Percentiles rank a stretch among this genome's conserved stretches.
Conservation (phyloP, 2,329 filamentous ascomycete genomes). For the Aspergillus flavus region DNA sequence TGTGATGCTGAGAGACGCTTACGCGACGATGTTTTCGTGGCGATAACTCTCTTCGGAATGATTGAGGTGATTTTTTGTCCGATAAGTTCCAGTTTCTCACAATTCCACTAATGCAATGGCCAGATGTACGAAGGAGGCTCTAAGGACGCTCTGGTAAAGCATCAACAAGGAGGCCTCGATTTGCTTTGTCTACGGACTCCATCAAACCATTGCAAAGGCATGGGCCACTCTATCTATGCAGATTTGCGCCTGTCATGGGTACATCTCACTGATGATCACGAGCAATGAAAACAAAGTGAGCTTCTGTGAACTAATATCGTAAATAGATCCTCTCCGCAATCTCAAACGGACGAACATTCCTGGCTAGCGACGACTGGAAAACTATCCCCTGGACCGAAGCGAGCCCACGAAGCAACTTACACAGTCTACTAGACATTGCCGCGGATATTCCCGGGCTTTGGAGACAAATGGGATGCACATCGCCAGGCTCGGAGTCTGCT, state of each 20-base stretch:
- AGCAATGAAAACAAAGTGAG: neutral
- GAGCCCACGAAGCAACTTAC: neutral
- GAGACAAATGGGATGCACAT: neutral
- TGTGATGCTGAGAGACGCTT: neutral
- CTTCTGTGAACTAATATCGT: neutral
- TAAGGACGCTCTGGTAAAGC: neutral
- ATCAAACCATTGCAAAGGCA: neutral
- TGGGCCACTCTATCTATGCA: constrained; percentile 2
- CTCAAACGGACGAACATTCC: neutral
- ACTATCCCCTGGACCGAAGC: neutral
- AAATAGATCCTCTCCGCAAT: constrained; percentile 1
- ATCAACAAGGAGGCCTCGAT: constrained; percentile 2
- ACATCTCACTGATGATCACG: neutral
- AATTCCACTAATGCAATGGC: neutral
- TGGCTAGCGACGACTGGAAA: neutral
- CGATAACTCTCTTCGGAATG: neutral
- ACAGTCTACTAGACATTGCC: neutral
- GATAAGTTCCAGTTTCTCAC: too few relatives aligned
- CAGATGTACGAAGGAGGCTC: constrained; percentile 1
- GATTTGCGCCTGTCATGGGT: constrained; percentile 1
- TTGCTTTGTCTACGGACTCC: neutral
- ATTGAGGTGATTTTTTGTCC: neutral
- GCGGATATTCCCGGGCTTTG: neutral
- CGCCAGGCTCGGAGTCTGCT: neutral
- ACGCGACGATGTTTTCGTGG: neutral